Conservation (phyloP, 148 eudicot genomes). For the Heliamphora exappendiculata region DNA sequence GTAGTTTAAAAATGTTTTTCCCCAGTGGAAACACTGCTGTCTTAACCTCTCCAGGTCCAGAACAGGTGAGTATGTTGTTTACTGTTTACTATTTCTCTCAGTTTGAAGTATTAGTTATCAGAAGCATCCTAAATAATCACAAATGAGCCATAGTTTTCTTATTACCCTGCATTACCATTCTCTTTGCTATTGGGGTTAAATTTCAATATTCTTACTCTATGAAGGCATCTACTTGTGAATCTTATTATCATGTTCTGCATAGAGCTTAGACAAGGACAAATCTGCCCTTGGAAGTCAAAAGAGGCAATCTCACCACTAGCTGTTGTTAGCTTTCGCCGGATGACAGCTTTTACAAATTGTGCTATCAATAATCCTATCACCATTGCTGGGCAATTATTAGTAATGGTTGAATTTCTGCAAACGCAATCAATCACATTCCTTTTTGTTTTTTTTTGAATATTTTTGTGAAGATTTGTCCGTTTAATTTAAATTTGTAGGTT, state of each 20-base stretch:
- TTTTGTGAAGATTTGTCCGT: neutral
- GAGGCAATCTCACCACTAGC: neutral
- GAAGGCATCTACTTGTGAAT: neutral
- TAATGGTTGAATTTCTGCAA: neutral
- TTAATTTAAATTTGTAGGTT: neutral
- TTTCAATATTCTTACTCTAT: neutral
- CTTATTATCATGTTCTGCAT: neutral
- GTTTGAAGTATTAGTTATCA: neutral
- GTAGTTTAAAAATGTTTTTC: constrained; percentile 47
- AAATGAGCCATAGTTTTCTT: neutral
- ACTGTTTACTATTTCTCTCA: neutral
- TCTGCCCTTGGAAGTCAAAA: neutral
- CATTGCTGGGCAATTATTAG: neutral
- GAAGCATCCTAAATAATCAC: neutral
- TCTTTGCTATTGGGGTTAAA: neutral
- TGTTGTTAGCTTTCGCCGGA: neutral
- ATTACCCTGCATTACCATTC: neutral
- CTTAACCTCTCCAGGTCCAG: constrained; percentile 55
- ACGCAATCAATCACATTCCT: neutral
- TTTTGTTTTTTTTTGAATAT: neutral
- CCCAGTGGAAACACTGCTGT: constrained; percentile 52
- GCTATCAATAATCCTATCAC: neutral
- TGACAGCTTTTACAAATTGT: neutral
- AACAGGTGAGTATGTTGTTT: constrained; percentile 35
- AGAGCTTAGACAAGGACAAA: neutral